Conservation (phyloP, 1,284 basidiomycete species). For the Boletus nobilissimus region DNA sequence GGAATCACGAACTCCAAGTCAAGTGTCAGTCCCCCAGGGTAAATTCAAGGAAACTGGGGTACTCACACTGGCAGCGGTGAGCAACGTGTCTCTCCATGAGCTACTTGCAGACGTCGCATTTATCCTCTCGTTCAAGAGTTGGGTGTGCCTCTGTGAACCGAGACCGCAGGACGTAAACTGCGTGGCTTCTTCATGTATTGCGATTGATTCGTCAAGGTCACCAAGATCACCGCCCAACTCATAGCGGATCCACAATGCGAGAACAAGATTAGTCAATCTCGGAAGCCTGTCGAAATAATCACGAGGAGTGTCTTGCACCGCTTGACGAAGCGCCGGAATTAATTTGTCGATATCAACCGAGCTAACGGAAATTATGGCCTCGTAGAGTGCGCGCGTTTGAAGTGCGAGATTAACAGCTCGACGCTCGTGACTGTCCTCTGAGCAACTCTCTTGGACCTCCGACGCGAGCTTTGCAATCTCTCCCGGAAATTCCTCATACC, state of each 20-base stretch:
- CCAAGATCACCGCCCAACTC: background rate
- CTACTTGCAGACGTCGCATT: background rate
- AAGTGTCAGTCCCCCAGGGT: background rate
- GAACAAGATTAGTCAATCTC: slow-evolving; percentile 20
- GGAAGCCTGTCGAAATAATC: slow-evolving; percentile 9
- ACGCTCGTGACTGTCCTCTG: background rate
- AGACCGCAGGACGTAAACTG: background rate
- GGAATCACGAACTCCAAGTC: background rate
- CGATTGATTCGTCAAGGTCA: slow-evolving; percentile 20
- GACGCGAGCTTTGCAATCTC: background rate
- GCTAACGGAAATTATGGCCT: too few relatives aligned
- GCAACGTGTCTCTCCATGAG: background rate
- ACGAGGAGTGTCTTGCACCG: background rate
- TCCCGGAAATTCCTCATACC: background rate
- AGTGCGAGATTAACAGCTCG: slow-evolving; percentile 7
- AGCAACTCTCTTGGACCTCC: background rate
- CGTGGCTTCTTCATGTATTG: background rate
- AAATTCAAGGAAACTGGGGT: background rate
- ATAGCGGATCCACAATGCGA: slow-evolving; percentile 10
- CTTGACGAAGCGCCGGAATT: background rate
- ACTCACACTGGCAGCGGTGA: background rate
- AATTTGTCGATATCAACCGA: background rate
- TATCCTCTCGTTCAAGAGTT: background rate
- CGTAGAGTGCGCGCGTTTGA: background rate
- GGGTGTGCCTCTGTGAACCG: background rate